These are phyloP conservation scores for Calonectria henricotiae DNA, from an alignment of 2,329 filamentous ascomycete genomes.

Conservation along the genomic window DNA sequence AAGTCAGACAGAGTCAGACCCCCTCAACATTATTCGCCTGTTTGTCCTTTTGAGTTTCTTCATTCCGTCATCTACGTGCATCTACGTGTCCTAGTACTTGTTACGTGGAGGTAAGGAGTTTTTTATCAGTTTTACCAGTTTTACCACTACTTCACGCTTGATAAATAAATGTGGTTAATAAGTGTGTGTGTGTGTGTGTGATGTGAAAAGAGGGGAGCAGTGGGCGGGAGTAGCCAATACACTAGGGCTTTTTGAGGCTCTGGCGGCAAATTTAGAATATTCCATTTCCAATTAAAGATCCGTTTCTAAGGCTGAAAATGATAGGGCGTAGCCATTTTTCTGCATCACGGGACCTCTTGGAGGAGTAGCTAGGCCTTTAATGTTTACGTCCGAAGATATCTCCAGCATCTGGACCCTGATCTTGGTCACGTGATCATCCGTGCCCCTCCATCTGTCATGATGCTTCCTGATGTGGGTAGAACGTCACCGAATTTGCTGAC, in stretches of 20 bases:
- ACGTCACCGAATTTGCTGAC: constrained; percentile 53
- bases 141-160: neutral
- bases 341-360: neutral
- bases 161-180: neutral
- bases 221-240: neutral
- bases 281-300: neutral
- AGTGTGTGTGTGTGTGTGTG: neutral
- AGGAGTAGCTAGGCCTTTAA: no score
- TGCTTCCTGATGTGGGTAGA: constrained; percentile 48
- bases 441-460: constrained; percentile 31
- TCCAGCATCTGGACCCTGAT: constrained; percentile 1
- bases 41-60: neutral
- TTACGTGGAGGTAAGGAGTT: no score
- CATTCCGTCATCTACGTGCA: neutral
- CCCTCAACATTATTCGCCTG: neutral
- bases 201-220: neutral
- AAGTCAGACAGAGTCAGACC: constrained; percentile 3
- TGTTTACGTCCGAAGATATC: neutral
- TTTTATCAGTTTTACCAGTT: no score
- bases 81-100: neutral
- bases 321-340: neutral
- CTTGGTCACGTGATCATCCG: constrained; percentile 13
- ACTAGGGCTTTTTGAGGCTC: constrained; percentile 1
- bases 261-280: constrained; percentile 2
- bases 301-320: neutral